These are phyloP conservation scores for Agaricales sp. DNA, from an alignment of 1,284 basidiomycete species.

Conservation along the genomic window DNA sequence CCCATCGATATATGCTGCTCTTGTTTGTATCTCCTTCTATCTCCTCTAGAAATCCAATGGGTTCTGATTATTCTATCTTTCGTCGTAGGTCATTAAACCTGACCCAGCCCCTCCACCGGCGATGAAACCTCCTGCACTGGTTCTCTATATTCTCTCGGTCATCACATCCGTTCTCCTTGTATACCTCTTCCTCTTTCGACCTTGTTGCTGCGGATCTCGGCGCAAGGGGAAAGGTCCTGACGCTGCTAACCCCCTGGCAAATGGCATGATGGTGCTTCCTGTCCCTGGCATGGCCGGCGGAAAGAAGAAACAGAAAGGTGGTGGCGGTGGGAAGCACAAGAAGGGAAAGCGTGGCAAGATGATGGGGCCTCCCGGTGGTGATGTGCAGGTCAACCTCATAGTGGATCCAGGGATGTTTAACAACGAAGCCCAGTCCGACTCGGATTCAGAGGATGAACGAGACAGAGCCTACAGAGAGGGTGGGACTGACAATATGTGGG, in stretches of 20 bases:
- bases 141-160: constrained; percentile 47
- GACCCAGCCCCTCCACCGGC: constrained; percentile 42
- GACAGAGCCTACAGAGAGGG: neutral
- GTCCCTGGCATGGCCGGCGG: constrained; percentile 33
- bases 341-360: constrained; percentile 22
- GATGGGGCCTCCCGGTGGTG: constrained; percentile 23
- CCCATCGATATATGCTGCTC: constrained; percentile 50
- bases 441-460: constrained; percentile 19
- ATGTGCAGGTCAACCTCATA: constrained; percentile 63
- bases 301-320: constrained; percentile 12
- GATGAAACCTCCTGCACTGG: constrained; percentile 40
- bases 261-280: constrained; percentile 59
- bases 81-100: constrained; percentile 43
- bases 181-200: constrained; percentile 47
- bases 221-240: constrained; percentile 15
- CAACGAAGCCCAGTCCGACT: constrained; percentile 24
- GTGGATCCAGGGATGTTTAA: constrained; percentile 54
- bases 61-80: constrained; percentile 9
- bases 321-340: constrained; percentile 19
- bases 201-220: constrained; percentile 35
- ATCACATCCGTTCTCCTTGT: constrained; percentile 39
- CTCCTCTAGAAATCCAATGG: no score
- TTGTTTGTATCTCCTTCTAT: constrained; percentile 23
- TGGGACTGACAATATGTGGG: constrained; percentile 16
- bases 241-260: constrained; percentile 20